phyloP scores from a whole-genome alignment of 805 yeast species.

The Debaryomyces hansenii region DNA sequence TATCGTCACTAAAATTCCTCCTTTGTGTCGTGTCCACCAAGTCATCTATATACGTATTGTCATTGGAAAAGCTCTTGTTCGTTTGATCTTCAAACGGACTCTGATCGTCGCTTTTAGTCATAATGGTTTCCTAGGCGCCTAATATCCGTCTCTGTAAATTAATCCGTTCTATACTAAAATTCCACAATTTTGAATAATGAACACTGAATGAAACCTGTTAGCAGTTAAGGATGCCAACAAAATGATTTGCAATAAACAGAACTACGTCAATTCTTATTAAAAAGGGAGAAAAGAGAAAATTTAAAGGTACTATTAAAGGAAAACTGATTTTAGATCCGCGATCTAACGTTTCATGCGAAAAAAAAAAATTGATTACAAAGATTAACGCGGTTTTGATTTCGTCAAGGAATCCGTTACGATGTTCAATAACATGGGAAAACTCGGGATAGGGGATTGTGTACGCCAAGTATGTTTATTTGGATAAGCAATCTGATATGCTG shows the following conservation, averaged over 20 bases:
- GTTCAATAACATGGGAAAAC: too few species aligned
- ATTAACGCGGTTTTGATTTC: neutral
- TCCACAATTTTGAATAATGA: neutral
- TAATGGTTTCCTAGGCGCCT: neutral
- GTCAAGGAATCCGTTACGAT: neutral
- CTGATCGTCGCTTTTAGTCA: neutral
- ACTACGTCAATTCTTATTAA: neutral
- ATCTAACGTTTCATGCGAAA: neutral
- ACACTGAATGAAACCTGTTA: too few species aligned
- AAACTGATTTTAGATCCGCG: neutral
- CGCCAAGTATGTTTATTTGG: too few species aligned
- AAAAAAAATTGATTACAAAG: neutral
- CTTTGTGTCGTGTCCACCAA: slow-evolving; percentile 1
- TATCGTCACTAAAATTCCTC: slow-evolving; percentile 16
- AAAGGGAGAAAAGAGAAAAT: neutral
- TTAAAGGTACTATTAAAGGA: neutral
- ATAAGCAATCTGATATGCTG: too few species aligned
- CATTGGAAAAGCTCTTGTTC: neutral
- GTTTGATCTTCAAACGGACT: slow-evolving; percentile 6
- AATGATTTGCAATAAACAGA: too few species aligned
- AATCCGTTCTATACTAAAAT: neutral
- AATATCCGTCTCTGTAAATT: neutral
- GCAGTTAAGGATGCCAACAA: too few species aligned
- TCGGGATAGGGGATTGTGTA: too few species aligned
- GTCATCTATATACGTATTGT: neutral